Evolutionary conservation across 2,329 filamentous ascomycete species (phyloP), one percentile per base, ranked within the genome.

Genomic region (Pseudogymnoascus sp.): DNA sequence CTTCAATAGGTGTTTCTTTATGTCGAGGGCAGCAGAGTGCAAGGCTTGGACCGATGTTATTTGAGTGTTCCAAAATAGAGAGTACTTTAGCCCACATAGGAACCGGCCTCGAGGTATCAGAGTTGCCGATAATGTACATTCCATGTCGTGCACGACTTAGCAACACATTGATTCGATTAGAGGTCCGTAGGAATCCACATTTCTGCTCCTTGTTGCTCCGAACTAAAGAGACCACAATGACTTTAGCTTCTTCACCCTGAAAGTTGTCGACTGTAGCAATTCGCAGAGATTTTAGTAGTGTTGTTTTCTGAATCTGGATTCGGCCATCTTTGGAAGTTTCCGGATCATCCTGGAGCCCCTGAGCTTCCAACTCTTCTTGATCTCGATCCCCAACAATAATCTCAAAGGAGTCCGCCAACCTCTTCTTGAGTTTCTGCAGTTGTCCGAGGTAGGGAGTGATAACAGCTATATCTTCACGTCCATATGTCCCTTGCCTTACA

Each of bases 181-280:
- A 75, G 0, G 84, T 86, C 33, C 77, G 80, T 1, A 92, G 75
- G 63, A 92, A 92, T 0, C 89, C 89, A 45, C 81, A 81, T 4
- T 79, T 81, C 11, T 74, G 74, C 10, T 80, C 67, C 0, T 71
- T 63, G 67, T 92, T 92, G 74, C 87, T 89, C 29, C 89, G 81
- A 0, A 91, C 87, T 0, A 92, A 75, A 0, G 86, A 89, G 0
- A 91, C 77, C 2, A 92, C 75, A 2, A 92, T 78, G 3, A 92
- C 76, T 62, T 89, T 86, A 2, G 86, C 87, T 67, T 92, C 88
- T 69, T 92, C 88, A 0, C 89, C 89, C 67, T 92, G 87, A 62
- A 90, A 92, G 65, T 91, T 91, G 71, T 90, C 86, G 0, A 91
- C 81, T 0, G 86, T 90, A 0, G 87, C 85, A 0, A 87, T 72